A percentile compares a stretch with the other conserved stretches of the same genome.
Conservation (phyloP, 352 stramenopile genomes). For the Phytophthora capsici region DNA sequence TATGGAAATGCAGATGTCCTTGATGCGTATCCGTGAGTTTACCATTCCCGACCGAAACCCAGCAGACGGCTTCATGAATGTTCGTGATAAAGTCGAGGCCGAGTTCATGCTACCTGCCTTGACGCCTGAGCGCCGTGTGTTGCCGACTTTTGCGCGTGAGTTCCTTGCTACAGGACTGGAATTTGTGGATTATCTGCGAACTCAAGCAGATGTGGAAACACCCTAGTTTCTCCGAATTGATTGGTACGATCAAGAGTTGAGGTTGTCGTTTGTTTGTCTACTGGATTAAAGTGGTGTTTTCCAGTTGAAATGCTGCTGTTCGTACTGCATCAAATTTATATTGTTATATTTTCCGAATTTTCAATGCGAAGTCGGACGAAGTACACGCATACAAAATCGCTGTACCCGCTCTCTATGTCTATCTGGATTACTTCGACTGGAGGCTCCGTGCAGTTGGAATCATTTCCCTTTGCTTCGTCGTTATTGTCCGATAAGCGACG, state of each 20-base stretch:
- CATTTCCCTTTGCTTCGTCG: constrained; percentile 15
- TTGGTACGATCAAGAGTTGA: background rate
- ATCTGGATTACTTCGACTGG: constrained; percentile 66
- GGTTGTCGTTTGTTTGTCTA: background rate
- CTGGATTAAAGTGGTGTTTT: background rate
- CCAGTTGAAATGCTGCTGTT: no score
- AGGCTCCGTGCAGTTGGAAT: constrained; percentile 8
- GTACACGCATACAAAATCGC: constrained; percentile 77
- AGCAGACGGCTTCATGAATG: constrained; percentile 55
- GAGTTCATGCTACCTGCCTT: constrained; percentile 71
- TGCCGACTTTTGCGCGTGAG: constrained; percentile 54
- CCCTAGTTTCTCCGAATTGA: constrained; percentile 19
- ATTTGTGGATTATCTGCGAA: constrained; percentile 74
- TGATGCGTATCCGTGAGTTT: constrained; percentile 71
- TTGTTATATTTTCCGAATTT: constrained; percentile 27
- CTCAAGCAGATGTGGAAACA: constrained; percentile 32
- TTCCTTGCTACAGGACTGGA: constrained; percentile 66
- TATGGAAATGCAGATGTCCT: constrained; percentile 43
- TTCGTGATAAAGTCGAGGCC: constrained; percentile 64
- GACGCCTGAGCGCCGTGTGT: constrained; percentile 56
- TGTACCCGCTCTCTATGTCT: constrained; percentile 69
- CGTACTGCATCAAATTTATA: constrained; percentile 17
- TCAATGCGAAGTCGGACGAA: constrained; percentile 50
- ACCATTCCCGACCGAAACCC: constrained; percentile 49
- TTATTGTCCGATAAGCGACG: background rate